Evolutionary conservation across 2,329 filamentous ascomycete genomes (phyloP).

Genomic region (Emydomyces testavorans): DNA sequence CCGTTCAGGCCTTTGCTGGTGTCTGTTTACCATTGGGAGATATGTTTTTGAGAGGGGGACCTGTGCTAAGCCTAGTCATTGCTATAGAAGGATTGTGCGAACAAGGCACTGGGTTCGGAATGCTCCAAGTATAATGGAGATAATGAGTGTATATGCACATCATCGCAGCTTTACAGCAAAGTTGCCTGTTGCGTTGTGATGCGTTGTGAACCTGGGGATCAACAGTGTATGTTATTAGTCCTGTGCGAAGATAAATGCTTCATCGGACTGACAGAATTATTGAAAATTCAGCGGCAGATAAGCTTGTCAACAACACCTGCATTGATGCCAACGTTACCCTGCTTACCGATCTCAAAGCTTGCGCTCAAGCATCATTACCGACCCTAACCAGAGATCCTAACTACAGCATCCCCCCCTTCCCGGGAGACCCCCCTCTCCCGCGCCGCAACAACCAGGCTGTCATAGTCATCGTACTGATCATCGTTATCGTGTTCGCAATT

Average conservation of each 20-base stretch:
- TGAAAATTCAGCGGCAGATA: background rate
- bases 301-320: slow-evolving; percentile 2
- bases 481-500: background rate
- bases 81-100: background rate
- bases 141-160: background rate
- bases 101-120: background rate
- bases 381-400: too few species aligned
- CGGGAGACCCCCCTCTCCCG: too few species aligned
- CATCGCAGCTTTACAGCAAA: slow-evolving; percentile 1
- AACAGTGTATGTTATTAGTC: background rate
- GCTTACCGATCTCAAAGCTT: background rate
- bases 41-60: too few species aligned
- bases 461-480: background rate
- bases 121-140: background rate
- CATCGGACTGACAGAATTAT: background rate
- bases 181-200: background rate
- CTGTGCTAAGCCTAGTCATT: background rate
- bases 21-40: background rate
- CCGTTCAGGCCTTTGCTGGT: background rate
- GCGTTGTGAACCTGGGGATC: background rate
- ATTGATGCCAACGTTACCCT: background rate
- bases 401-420: background rate
- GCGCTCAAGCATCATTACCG: background rate
- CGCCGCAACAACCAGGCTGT: background rate
- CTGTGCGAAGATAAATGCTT: background rate